Evolutionary conservation across 2,329 filamentous ascomycete species (phyloP).

Genomic region (Colletotrichum sidae): DNA sequence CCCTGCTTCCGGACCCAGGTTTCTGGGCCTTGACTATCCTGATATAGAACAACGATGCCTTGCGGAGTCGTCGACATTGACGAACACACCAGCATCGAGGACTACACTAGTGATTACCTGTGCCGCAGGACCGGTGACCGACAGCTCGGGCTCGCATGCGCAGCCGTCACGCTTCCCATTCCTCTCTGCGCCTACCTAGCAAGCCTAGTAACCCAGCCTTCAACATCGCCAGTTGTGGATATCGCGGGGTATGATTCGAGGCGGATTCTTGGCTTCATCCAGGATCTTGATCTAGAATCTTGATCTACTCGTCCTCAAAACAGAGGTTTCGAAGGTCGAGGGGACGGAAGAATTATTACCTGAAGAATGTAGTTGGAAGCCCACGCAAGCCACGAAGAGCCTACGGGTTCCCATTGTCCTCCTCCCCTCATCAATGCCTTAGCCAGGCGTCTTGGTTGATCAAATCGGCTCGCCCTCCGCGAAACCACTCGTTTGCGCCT

Average conservation of each 20-base stretch:
- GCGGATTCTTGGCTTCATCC: too few species aligned
- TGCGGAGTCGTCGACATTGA: too few species aligned
- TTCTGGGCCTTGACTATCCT: slow-evolving; percentile 23
- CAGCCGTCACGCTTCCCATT: background rate
- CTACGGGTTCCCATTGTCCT: too few species aligned
- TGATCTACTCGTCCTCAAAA: too few species aligned
- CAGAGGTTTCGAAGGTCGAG: too few species aligned
- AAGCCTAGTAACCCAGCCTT: background rate
- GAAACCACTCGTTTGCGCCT: background rate
- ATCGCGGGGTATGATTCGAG: background rate
- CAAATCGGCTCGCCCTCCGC: background rate
- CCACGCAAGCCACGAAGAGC: too few species aligned
- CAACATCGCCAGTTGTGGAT: background rate
- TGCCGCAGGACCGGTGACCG: slow-evolving; percentile 17
- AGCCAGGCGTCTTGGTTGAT: background rate
- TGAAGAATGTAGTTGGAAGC: too few species aligned
- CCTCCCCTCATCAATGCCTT: too few species aligned
- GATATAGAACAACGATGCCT: background rate
- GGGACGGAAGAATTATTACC: too few species aligned
- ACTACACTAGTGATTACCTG: slow-evolving; percentile 6
- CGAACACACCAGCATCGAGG: background rate
- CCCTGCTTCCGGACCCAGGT: slow-evolving; percentile 27
- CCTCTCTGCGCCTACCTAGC: background rate
- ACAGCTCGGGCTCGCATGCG: slow-evolving; percentile 10
- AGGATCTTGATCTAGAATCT: too few species aligned